These are phyloP conservation scores for Epichloe sibirici DNA, from an alignment of 2,329 filamentous ascomycete genomes.

Conservation along the genomic window DNA sequence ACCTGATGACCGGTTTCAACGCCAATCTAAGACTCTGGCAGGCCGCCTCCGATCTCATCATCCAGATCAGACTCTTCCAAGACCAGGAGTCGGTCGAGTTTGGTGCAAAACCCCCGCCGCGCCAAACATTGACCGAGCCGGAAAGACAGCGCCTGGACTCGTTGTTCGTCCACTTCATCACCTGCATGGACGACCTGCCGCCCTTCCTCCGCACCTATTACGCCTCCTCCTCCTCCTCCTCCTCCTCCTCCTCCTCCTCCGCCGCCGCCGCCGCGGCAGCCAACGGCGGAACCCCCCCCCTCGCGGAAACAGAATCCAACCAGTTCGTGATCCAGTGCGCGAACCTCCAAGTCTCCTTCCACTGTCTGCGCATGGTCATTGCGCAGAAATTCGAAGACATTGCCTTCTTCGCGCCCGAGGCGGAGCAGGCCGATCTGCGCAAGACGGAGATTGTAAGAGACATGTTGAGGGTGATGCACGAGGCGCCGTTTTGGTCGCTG, in stretches of 20 bases:
- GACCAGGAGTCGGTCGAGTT: conserved; percentile 12
- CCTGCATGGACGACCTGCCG: conserved; percentile 27
- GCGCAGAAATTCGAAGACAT: conserved; percentile 23
- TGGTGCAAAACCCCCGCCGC: neutral
- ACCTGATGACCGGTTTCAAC: conserved; percentile 28
- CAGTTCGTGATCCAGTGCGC: conserved; percentile 27
- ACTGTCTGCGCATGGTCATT: conserved; percentile 30
- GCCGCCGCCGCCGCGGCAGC: conserved; percentile 7
- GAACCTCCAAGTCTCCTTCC: conserved; percentile 27
- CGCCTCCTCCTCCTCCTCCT: no score
- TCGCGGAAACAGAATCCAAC: conserved; percentile 11
- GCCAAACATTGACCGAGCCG: conserved; percentile 9
- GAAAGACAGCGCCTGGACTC: conserved; percentile 22
- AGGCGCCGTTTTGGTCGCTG: conserved; percentile 29
- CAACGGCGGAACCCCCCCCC: conserved; percentile 8
- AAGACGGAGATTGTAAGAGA: conserved; percentile 32
- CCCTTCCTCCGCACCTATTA: conserved; percentile 21
- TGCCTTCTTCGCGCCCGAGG: conserved; percentile 17
- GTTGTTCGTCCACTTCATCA: conserved; percentile 27
- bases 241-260: no score
- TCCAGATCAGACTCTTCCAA: conserved; percentile 23
- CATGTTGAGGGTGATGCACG: conserved; percentile 27
- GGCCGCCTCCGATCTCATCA: conserved; percentile 25
- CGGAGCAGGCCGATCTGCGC: conserved; percentile 20
- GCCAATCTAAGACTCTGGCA: conserved; percentile 29